Evolutionary conservation across 805 yeast species (phyloP), one percentile per base, ranked within the genome.

Genomic region (Suhomyces tanzawaensis): DNA sequence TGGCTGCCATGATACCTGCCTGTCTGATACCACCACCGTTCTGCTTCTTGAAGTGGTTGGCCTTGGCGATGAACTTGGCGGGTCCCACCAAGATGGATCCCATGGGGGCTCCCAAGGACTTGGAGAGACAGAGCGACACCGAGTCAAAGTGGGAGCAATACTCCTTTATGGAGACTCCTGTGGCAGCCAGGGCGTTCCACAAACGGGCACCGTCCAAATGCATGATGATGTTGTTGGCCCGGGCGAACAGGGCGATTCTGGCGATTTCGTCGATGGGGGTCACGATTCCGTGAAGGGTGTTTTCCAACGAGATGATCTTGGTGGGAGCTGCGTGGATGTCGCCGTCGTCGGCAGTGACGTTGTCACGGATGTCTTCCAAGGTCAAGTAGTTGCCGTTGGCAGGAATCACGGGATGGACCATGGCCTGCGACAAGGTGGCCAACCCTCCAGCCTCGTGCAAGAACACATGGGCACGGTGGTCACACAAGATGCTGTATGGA

Each of bases 131-230:
- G 35, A 90, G 72, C 12, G 95, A 86, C 33, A 90, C 85, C n/a
- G 93, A 80, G 62, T 89, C 97, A 57, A 89, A 89, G 44, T 79
- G 66, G 45, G 74, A 69, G 48, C 95, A 85, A 60, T 81, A 88
- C 52, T 86, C 86, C 14, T 60, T 63, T 44, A 89, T 62, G 13
- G 87, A 64, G 25, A 85, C 69, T 18, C 85, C 88, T 7, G 87
- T 77, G 19, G 75, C 90, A 9, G 75, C 84, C 28, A 80, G 69
- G n/a, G 96, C 96, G 58, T 85, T 86, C 90, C 95, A 89, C 35
- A 90, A 64, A 51, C 98, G 76, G n/a, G 97, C 98, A 45, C 97
- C 98, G 58, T 90, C 98, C 51, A 89, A 77, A 54, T 91, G 97
- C 48, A 89, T 60, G 39, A 68, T 72, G 39, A 86, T 62, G 38